Evolutionary conservation across 2,329 filamentous ascomycete species (phyloP).

Genomic region (Sporothrix inflata): DNA sequence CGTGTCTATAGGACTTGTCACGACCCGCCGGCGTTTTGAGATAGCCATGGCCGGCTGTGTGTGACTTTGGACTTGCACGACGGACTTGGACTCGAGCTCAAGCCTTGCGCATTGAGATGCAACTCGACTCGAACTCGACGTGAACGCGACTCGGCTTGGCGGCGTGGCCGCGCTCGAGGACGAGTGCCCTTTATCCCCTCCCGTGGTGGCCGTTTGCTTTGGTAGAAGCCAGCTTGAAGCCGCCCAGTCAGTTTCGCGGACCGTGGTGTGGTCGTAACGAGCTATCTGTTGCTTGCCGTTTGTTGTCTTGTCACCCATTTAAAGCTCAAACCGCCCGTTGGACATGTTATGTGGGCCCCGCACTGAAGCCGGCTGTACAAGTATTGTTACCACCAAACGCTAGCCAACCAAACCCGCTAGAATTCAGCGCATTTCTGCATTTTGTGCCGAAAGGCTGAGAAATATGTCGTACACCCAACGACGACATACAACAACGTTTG

Average conservation of each 20-base stretch:
- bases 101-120: not conserved
- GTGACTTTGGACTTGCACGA: not conserved
- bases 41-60: constrained; percentile 31
- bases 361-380: not conserved
- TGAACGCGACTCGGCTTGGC: not conserved
- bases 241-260: not conserved
- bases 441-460: constrained; percentile 4
- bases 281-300: not conserved
- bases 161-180: not conserved
- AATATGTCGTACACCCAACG: not conserved
- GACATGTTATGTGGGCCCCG: not conserved
- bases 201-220: not conserved
- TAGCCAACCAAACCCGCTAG: constrained; percentile 18
- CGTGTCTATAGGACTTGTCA: constrained; percentile 48
- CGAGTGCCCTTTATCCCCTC: not conserved
- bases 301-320: not conserved
- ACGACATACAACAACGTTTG: not conserved
- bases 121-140: not conserved
- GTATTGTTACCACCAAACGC: constrained; percentile 10
- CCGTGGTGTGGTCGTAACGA: not conserved
- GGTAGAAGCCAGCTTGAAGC: not conserved
- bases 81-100: not conserved
- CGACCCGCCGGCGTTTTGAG: constrained; percentile 29
- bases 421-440: constrained; percentile 8
- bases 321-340: not conserved